Evolutionary conservation across 352 stramenopile genomes (phyloP), one percentile per base, ranked within the genome.

Genomic region (Halophytophthora batemanensis): DNA sequence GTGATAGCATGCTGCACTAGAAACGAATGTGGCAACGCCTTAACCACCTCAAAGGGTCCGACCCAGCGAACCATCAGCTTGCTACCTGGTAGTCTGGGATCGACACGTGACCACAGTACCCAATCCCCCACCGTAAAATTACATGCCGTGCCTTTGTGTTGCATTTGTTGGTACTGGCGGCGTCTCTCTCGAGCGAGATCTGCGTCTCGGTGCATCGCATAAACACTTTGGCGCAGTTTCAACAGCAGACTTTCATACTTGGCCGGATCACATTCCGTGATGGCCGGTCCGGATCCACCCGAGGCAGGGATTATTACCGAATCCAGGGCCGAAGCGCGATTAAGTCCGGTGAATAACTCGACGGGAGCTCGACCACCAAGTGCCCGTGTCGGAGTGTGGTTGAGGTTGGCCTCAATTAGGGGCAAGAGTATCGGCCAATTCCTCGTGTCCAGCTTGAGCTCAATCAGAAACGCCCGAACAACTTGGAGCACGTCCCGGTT

Each of bases 51-150:
- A 29, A 57, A 69, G 3, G 48, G 60, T 15, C 54, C 61, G 7
- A 65, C 34, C 60, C 55, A 69, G 25, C 49, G 36, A 0, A 53
- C 50, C 38, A 61, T 18, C 4, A 69, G 45, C 49, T 64, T 64
- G 45, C 33, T 44, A 12, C 50, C 50, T 6, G 28, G 35, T 2
- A 69, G 39, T 17, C 54, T 36, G 14, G 22, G 23, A 50, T 69
- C 60, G 10, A 64, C 35, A 13, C 59, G 49, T 21, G 53, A 68
- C 53, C 43, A 68, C 5, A 68, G 46, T 2, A 64, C 59, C 19
- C 38, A 63, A 29, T 68, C 59, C n/a, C 53, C 53, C 10, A 48
- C 34, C 2, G 23, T 17, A 31, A 58, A 67, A 44, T 67, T 55
- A 25, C 48, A 53, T n/a, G n/a, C n/a, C n/a, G n/a, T n/a, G n/a